A percentile compares a stretch with the other conserved stretches of the same genome.
Conservation (phyloP, 2,329 filamentous ascomycete species). For the Botrytis fabae region DNA sequence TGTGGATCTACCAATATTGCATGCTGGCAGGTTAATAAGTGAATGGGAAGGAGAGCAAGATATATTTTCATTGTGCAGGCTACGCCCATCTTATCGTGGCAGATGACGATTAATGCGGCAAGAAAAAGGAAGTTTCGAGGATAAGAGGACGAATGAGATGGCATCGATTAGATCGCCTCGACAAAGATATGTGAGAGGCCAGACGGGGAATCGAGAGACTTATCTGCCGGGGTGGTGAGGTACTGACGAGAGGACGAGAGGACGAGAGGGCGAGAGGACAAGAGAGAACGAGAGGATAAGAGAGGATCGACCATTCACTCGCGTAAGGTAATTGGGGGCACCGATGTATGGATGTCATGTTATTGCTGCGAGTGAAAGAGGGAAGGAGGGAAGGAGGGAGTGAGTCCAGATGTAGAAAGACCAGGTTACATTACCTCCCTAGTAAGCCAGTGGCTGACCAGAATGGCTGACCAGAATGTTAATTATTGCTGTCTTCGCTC, state of each 20-base stretch:
- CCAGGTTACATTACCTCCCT: neutral
- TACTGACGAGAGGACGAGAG: neutral
- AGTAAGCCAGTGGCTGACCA: neutral
- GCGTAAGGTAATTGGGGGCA: neutral
- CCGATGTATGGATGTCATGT: neutral
- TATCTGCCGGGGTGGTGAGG: neutral
- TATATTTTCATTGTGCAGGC: neutral
- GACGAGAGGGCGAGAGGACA: too few relatives aligned
- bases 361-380: neutral
- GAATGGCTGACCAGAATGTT: neutral
- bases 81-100: slow-evolving; percentile 7
- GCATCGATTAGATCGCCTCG: neutral
- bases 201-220: neutral
- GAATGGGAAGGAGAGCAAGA: neutral
- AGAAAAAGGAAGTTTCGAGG: neutral
- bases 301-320: neutral
- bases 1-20: neutral
- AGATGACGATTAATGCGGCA: neutral
- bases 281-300: too few relatives aligned
- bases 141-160: slow-evolving; percentile 13
- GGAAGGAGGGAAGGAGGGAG: neutral
- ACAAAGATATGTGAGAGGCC: neutral
- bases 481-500: neutral
- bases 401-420: neutral
- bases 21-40: neutral